phyloP scores from a whole-genome alignment of 1,284 basidiomycete genomes.

The Boletus mariae region DNA sequence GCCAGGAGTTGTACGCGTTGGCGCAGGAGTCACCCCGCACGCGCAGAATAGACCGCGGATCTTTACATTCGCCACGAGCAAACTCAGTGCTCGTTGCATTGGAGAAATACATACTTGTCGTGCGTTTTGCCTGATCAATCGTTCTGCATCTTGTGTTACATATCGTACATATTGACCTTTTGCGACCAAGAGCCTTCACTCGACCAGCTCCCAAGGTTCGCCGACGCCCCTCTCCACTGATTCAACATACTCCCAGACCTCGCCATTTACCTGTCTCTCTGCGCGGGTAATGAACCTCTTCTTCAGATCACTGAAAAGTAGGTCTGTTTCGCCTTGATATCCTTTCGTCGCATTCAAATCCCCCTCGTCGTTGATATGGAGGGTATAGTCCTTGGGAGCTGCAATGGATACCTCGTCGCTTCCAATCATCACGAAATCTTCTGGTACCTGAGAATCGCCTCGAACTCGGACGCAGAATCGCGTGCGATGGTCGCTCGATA shows the following conservation, averaged over 20 bases:
- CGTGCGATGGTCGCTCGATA: background rate
- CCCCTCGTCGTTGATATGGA: background rate
- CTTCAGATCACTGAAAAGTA: conserved; percentile 1
- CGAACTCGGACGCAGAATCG: background rate
- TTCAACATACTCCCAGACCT: background rate
- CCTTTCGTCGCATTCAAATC: background rate
- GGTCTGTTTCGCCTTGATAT: background rate
- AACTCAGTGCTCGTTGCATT: too few species aligned
- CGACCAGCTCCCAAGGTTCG: background rate
- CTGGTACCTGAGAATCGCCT: background rate
- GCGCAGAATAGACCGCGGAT: too few species aligned
- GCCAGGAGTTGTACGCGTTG: too few species aligned
- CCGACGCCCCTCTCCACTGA: background rate
- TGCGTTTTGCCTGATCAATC: too few species aligned
- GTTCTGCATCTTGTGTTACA: too few species aligned
- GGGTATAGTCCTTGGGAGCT: background rate
- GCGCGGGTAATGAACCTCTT: background rate
- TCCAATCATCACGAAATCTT: background rate
- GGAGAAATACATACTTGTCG: too few species aligned
- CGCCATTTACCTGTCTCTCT: background rate
- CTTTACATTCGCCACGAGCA: too few species aligned
- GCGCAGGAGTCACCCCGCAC: too few species aligned
- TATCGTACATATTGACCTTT: too few species aligned
- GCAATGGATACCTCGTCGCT: background rate
- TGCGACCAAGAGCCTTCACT: background rate